These are phyloP conservation scores for Talaromyces verruculosus DNA, from an alignment of 2,329 filamentous ascomycete species.

Conservation along the genomic window DNA sequence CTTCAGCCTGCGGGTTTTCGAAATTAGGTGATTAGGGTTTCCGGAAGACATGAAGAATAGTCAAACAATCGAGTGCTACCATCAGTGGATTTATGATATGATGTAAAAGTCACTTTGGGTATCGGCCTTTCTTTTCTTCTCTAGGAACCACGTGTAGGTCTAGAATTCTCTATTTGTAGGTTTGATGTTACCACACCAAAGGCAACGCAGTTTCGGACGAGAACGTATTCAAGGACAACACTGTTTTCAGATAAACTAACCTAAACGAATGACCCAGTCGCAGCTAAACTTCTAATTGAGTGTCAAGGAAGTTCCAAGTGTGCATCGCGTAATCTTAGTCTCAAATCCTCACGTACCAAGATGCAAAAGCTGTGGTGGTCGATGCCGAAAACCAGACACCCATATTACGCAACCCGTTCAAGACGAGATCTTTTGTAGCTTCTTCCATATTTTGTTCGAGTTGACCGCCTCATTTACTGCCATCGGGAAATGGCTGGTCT, in stretches of 20 bases:
- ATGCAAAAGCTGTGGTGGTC: not conserved
- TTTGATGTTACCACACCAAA: too few relatives aligned
- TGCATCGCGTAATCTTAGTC: not conserved
- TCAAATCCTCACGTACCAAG: not conserved
- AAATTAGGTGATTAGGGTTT: too few relatives aligned
- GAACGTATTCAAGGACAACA: not conserved
- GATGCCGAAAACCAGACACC: not conserved
- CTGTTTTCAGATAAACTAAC: not conserved
- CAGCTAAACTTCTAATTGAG: not conserved
- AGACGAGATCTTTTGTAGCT: not conserved
- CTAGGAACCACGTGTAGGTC: not conserved
- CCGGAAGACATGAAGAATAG: too few relatives aligned
- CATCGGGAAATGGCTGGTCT: not conserved
- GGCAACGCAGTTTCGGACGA: not conserved
- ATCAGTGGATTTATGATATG: too few relatives aligned
- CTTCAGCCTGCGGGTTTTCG: too few relatives aligned
- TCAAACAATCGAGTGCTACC: too few relatives aligned
- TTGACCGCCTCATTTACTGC: not conserved
- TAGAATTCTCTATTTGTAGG: not conserved
- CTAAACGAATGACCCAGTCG: not conserved
- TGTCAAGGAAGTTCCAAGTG: not conserved
- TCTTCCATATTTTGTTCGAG: not conserved
- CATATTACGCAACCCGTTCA: not conserved
- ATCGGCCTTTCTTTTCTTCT: not conserved
- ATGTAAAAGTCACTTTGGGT: not conserved